Evolutionary conservation across 805 yeast species (phyloP).

Genomic region (Saccharomyces eubayanus): DNA sequence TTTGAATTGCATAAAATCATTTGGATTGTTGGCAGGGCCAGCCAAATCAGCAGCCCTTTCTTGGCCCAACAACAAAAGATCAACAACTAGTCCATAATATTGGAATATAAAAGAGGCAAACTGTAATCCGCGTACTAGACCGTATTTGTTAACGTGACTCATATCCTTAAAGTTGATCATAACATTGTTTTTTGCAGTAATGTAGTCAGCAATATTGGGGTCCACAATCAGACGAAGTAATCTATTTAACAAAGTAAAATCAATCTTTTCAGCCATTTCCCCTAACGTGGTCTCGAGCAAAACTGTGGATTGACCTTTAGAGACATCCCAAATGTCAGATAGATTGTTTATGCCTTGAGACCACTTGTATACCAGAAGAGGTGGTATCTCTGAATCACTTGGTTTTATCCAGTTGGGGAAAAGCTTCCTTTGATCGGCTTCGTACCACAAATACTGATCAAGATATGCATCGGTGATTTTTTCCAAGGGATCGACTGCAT

Average conservation of each 20-base stretch:
- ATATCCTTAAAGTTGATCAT: constrained; percentile 81
- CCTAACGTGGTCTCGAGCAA: constrained; percentile 69
- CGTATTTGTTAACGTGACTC: constrained; percentile 86
- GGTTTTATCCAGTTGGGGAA: constrained; percentile 98
- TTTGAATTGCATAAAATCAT: constrained; percentile 68
- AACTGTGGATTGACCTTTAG: constrained; percentile 70
- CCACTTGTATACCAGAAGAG: constrained; percentile 86
- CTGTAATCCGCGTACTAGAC: constrained; percentile 80
- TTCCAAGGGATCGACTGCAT: constrained; percentile 82
- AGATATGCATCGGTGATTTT: constrained; percentile 93
- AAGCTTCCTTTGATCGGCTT: constrained; percentile 74
- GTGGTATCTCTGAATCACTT: constrained; percentile 88
- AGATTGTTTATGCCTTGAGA: constrained; percentile 82
- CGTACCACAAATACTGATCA: constrained; percentile 95
- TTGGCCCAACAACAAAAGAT: constrained; percentile 71
- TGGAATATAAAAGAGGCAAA: constrained; percentile 86
- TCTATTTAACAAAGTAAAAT: constrained; percentile 77
- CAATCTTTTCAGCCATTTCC: constrained; percentile 76
- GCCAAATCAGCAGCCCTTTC: constrained; percentile 86
- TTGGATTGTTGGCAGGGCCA: constrained; percentile 63
- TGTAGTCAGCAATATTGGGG: constrained; percentile 87
- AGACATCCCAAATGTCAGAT: constrained; percentile 67
- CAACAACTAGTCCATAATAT: constrained; percentile 80
- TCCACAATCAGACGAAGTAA: constrained; percentile 74
- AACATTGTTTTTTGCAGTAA: constrained; percentile 84